Evolutionary conservation across 345 rosid genomes (phyloP).

Genomic region (Erodium maritimum): DNA sequence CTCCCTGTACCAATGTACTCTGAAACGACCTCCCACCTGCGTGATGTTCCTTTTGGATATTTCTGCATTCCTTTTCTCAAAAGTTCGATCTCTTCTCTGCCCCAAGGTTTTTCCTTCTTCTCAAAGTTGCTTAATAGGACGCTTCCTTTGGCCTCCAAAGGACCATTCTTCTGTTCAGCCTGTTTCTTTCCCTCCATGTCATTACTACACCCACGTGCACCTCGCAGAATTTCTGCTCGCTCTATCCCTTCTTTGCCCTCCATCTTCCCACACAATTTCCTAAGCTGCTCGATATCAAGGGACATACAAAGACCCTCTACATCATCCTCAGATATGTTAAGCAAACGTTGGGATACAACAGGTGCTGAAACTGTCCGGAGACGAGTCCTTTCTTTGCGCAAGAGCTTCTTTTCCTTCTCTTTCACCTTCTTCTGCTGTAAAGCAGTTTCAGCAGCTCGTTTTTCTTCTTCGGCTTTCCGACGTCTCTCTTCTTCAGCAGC

Average conservation of each 20-base stretch:
- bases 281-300: constrained; percentile 50
- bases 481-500: constrained; percentile 76
- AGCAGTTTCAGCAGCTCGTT: constrained; percentile 71
- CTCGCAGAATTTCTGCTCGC: constrained; percentile 47
- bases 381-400: constrained; percentile 78
- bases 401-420: constrained; percentile 91
- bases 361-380: constrained; percentile 76
- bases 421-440: constrained; percentile 67
- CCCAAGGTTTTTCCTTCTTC: constrained; percentile 80
- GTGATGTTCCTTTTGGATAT: constrained; percentile 92
- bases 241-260: constrained; percentile 51
- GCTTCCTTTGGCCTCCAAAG: constrained; percentile 32
- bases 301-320: constrained; percentile 78
- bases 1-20: constrained; percentile 88
- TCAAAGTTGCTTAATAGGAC: constrained; percentile 23
- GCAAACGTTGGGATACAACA: constrained; percentile 39
- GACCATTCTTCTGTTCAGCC: constrained; percentile 49
- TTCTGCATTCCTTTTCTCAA: constrained; percentile 85
- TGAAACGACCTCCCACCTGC: constrained; percentile 96
- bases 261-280: constrained; percentile 62
- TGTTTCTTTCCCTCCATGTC: constrained; percentile 23
- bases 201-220: constrained; percentile 29
- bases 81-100: constrained; percentile 79
- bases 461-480: constrained; percentile 67
- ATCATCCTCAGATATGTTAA: constrained; percentile 50